phyloP scores from a whole-genome alignment of 2,329 filamentous ascomycete species.

The Arthrobotrys megalospora region DNA sequence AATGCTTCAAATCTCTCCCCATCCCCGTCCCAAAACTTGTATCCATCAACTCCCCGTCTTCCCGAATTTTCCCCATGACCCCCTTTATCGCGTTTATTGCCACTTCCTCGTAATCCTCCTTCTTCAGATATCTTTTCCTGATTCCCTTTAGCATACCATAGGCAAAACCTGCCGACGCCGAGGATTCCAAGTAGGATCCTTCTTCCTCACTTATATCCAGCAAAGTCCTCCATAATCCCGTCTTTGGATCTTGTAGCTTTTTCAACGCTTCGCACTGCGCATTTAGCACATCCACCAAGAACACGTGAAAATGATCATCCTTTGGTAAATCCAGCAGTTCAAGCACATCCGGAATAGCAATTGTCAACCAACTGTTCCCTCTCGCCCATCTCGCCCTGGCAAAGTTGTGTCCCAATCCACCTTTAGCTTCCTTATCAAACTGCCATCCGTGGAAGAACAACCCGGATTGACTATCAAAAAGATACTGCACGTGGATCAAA shows the following conservation, averaged over 20 bases:
- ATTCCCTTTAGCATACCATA: conserved; percentile 83
- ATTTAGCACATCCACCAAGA: conserved; percentile 75
- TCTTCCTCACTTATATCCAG: conserved; percentile 77
- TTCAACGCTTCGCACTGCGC: conserved; percentile 79
- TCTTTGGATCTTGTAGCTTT: conserved; percentile 72
- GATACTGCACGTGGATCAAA: conserved; percentile 82
- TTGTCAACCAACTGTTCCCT: conserved; percentile 82
- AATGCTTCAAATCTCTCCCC: conserved; percentile 81
- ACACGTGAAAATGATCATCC: conserved; percentile 74
- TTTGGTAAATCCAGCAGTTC: conserved; percentile 77
- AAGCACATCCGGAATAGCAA: conserved; percentile 85
- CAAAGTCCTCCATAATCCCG: conserved; percentile 81
- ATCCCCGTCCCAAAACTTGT: conserved; percentile 85
- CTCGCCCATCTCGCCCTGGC: conserved; percentile 74
- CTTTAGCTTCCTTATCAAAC: conserved; percentile 73
- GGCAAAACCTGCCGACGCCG: conserved; percentile 84
- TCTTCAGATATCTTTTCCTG: conserved; percentile 78
- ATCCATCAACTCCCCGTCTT: conserved; percentile 79
- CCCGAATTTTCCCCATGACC: conserved; percentile 77
- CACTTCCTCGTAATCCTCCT: conserved; percentile 73
- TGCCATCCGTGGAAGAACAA: conserved; percentile 88
- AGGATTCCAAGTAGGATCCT: conserved; percentile 79
- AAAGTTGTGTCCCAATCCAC: conserved; percentile 73
- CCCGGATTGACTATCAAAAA: conserved; percentile 80
- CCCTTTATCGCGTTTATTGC: conserved; percentile 78